Conservation (phyloP, 805 yeast genomes). For the Starmerella scarabaei region DNA sequence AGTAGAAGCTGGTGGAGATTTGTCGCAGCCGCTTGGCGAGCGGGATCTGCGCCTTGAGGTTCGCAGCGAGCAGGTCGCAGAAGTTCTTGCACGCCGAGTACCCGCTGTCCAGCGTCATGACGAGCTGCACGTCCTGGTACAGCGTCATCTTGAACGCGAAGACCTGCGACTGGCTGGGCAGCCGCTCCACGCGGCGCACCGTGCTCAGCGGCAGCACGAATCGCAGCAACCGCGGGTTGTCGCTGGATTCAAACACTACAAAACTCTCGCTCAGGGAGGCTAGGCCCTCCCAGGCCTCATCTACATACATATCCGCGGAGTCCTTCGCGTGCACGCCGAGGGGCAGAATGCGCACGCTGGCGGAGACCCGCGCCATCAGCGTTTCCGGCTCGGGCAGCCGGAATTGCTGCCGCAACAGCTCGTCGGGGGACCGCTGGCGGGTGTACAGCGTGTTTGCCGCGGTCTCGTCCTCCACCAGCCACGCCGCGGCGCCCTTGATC, state of each 20-base stretch:
- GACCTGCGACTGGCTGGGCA: conserved; percentile 61
- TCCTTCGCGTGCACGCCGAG: conserved; percentile 13
- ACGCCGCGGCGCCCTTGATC: conserved; percentile 15
- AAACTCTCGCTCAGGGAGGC: conserved; percentile 64
- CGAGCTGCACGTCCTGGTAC: conserved; percentile 47
- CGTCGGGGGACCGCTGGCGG: conserved; percentile 46
- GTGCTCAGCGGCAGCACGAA: conserved; percentile 65
- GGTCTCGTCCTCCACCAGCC: conserved; percentile 18
- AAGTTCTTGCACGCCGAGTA: conserved; percentile 69
- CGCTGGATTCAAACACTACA: conserved; percentile 57
- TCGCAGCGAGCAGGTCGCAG: conserved; percentile 50
- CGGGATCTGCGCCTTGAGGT: conserved; percentile 49
- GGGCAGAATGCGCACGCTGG: conserved; percentile 12
- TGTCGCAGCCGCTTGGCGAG: conserved; percentile 45
- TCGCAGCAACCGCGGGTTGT: conserved; percentile 54
- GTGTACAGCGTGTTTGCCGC: conserved; percentile 19
- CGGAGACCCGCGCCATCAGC: conserved; percentile 49
- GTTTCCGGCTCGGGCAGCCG: conserved; percentile 59
- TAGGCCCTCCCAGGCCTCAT: conserved; percentile 42
- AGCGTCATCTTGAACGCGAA: conserved; percentile 67
- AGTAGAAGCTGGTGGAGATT: conserved; percentile 59
- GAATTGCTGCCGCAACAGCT: conserved; percentile 53
- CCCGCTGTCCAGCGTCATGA: conserved; percentile 66
- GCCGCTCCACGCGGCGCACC: conserved; percentile 70
- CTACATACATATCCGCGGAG: conserved; percentile 9